Percentiles rank a stretch among this genome's conserved stretches.
phyloP scores from a whole-genome alignment of 148 eudicot species.

The Diospyros lotus region DNA sequence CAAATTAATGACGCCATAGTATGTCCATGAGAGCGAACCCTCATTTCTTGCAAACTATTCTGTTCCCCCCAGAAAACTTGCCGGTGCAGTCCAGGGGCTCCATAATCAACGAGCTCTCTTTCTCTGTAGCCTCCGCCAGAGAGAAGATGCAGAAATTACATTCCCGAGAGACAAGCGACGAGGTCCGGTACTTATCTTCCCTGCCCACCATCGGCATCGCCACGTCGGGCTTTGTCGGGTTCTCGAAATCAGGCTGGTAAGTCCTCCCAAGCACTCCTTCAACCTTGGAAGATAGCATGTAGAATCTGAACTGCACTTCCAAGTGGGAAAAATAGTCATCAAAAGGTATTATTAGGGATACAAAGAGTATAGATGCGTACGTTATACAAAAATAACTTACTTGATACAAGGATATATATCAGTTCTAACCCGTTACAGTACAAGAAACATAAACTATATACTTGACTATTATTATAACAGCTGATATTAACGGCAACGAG shows the following conservation, averaged over 20 bases:
- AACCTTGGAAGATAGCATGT: conserved; percentile 13
- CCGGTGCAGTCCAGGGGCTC: conserved; percentile 35
- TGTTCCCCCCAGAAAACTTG: conserved; percentile 25
- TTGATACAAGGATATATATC: no score
- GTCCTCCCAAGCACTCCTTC: conserved; percentile 27
- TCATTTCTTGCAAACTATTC: conserved; percentile 48
- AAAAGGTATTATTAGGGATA: no score
- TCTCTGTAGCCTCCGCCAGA: conserved; percentile 11
- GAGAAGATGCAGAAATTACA: conserved; percentile 38
- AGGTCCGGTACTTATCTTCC: conserved; percentile 14
- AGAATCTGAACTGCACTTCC: conserved; percentile 7
- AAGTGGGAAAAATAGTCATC: no score
- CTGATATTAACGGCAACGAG: no score
- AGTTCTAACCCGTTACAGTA: no score
- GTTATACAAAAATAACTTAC: no score
- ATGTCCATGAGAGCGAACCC: background rate
- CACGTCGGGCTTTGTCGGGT: conserved; percentile 17
- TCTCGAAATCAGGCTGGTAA: conserved; percentile 21
- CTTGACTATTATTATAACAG: no score
- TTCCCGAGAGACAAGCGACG: conserved; percentile 25
- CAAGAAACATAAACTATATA: no score
- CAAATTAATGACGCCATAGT: no score
- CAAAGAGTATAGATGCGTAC: no score
- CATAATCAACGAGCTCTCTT: conserved; percentile 17
- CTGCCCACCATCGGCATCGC: conserved; percentile 23